Evolutionary conservation across 179 eudicot species (phyloP).

Genomic region (Silene coronaria): DNA sequence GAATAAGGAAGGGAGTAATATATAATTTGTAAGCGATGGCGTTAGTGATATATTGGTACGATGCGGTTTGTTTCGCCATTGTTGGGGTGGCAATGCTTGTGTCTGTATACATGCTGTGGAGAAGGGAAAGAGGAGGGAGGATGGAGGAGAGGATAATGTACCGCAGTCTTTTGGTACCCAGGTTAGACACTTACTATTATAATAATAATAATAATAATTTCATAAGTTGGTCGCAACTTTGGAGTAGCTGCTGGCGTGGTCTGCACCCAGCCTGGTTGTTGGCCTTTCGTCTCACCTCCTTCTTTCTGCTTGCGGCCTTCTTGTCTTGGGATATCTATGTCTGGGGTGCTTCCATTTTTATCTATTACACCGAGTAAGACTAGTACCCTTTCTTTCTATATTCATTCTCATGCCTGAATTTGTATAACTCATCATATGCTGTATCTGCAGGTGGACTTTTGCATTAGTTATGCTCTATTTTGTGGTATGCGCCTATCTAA

Average conservation of each 20-base stretch:
- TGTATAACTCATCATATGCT: neutral
- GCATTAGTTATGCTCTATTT: constrained; percentile 62
- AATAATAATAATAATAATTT: constrained; percentile 23
- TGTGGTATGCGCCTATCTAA: constrained; percentile 45
- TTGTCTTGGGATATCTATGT: constrained; percentile 37
- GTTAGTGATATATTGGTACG: constrained; percentile 39
- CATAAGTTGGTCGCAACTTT: constrained; percentile 21
- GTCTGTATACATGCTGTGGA: constrained; percentile 36
- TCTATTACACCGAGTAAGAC: constrained; percentile 58
- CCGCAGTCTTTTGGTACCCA: neutral
- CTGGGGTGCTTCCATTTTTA: constrained; percentile 39
- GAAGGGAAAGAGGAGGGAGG: constrained; percentile 28
- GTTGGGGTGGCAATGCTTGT: constrained; percentile 35
- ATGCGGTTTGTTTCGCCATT: constrained; percentile 39
- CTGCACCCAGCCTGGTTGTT: constrained; percentile 44
- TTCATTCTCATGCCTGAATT: too few species aligned
- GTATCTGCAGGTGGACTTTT: constrained; percentile 80
- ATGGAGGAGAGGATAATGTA: neutral
- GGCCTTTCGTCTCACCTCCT: constrained; percentile 28
- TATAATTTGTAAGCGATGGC: constrained; percentile 18
- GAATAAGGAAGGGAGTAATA: too few species aligned
- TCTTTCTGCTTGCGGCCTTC: constrained; percentile 29
- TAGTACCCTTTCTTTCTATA: neutral
- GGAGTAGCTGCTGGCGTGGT: constrained; percentile 52
- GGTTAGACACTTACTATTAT: neutral